Percentiles rank a stretch among this genome's conserved stretches.
Conservation (phyloP, 306 rosid genomes). For the Elaeagnus macrophylla region DNA sequence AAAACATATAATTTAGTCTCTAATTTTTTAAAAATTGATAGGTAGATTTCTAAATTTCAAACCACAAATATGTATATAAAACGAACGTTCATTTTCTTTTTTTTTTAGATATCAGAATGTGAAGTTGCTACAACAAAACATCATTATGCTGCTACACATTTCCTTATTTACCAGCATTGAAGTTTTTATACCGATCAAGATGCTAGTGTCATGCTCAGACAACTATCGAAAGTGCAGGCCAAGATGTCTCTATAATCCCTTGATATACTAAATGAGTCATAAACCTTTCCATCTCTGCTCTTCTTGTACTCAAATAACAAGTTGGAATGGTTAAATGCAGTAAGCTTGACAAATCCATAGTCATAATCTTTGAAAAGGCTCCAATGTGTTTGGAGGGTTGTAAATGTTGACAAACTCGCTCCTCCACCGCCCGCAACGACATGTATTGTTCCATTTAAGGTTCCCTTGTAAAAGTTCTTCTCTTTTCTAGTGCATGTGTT, state of each 20-base stretch:
- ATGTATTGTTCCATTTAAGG: constrained; percentile 83
- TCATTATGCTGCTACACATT: no score
- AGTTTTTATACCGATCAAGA: constrained; percentile 25
- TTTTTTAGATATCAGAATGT: no score
- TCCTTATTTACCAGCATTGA: no score
- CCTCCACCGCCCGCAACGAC: constrained; percentile 93
- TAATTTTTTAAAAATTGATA: no score
- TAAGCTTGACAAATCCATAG: constrained; percentile 78
- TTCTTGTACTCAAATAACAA: constrained; percentile 85
- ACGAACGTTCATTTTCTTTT: no score
- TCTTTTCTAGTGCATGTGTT: constrained; percentile 70
- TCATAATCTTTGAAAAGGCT: constrained; percentile 68
- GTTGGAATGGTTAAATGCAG: constrained; percentile 84
- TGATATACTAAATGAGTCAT: constrained; percentile 71
- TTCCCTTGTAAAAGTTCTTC: constrained; percentile 57
- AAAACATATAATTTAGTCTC: no score
- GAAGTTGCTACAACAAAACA: no score
- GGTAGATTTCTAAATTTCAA: no score
- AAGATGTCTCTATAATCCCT: constrained; percentile 76
- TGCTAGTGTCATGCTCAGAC: constrained; percentile 56
- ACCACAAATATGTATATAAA: no score
- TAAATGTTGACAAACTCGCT: constrained; percentile 61
- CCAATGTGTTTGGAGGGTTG: constrained; percentile 63
- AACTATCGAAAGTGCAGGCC: constrained; percentile 66
- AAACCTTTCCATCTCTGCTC: constrained; percentile 76